Evolutionary conservation across 257 asterid species (phyloP).

Genomic region (Scutellaria minor): DNA sequence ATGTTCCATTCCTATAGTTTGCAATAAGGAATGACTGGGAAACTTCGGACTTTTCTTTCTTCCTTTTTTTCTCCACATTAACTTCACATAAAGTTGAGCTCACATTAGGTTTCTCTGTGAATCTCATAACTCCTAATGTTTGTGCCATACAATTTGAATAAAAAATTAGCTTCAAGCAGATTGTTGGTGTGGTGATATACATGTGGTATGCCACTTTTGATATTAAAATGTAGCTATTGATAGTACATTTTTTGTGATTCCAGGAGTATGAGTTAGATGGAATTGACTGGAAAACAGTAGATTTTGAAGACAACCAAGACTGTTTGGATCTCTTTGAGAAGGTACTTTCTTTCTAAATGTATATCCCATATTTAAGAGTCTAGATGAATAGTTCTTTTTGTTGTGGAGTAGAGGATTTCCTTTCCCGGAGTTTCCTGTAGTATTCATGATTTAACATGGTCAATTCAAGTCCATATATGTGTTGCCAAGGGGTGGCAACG

Average conservation of each 20-base stretch:
- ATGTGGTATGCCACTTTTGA: not conserved
- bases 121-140: conserved; percentile 12
- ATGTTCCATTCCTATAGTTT: conserved; percentile 24
- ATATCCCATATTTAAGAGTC: conserved; percentile 9
- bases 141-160: conserved; percentile 7
- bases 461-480: conserved; percentile 1
- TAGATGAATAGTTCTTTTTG: conserved; percentile 3
- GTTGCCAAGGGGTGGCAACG: conserved; percentile 5
- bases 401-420: not conserved
- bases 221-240: conserved; percentile 20
- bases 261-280: conserved; percentile 93
- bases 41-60: conserved; percentile 13
- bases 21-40: conserved; percentile 16
- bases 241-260: conserved; percentile 9
- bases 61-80: not conserved
- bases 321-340: conserved; percentile 88
- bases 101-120: not conserved
- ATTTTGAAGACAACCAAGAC: conserved; percentile 87
- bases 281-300: conserved; percentile 85
- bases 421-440: not conserved
- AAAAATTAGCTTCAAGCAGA: conserved; percentile 25
- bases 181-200: conserved; percentile 26
- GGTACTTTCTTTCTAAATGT: conserved; percentile 38
- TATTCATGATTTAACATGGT: conserved; percentile 8
- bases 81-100: conserved; percentile 22